Evolutionary conservation across 2,329 filamentous ascomycete genomes (phyloP).

Genomic region (Clarireedia hainanense): DNA sequence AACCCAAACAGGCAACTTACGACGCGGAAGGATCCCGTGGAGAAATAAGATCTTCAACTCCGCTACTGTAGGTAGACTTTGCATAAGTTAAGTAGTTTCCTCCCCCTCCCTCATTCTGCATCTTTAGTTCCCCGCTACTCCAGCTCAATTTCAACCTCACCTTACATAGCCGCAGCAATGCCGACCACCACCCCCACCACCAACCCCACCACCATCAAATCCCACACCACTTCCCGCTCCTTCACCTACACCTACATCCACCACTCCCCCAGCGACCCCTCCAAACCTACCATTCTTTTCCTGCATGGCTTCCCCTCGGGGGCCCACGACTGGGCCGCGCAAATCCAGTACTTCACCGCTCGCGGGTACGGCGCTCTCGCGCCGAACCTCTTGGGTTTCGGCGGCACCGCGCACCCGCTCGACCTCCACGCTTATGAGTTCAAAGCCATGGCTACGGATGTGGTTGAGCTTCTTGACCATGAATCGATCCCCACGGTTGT

Average conservation of each 20-base stretch:
- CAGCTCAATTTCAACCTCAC: too few species aligned
- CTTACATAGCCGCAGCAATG: background rate
- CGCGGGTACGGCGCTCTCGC: constrained; percentile 37
- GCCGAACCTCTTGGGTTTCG: constrained; percentile 36
- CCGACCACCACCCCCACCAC: background rate
- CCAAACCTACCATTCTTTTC: constrained; percentile 31
- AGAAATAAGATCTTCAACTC: background rate
- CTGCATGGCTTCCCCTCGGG: constrained; percentile 43
- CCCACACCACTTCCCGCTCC: background rate
- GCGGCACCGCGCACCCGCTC: constrained; percentile 29
- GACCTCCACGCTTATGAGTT: constrained; percentile 23
- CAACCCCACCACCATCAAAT: background rate
- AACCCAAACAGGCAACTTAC: background rate
- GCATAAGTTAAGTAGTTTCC: background rate
- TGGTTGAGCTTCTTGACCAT: constrained; percentile 30
- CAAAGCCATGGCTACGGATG: constrained; percentile 27
- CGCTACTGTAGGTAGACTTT: background rate
- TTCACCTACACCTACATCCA: constrained; percentile 2
- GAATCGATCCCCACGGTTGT: constrained; percentile 14
- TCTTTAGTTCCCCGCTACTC: background rate
- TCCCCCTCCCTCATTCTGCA: background rate
- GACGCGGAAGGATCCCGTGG: background rate
- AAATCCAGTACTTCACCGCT: constrained; percentile 19
- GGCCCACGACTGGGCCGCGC: constrained; percentile 33
- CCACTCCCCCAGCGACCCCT: background rate